These are phyloP conservation scores for Massarina eburnea DNA, from an alignment of 2,329 filamentous ascomycete genomes.

Conservation along the genomic window DNA sequence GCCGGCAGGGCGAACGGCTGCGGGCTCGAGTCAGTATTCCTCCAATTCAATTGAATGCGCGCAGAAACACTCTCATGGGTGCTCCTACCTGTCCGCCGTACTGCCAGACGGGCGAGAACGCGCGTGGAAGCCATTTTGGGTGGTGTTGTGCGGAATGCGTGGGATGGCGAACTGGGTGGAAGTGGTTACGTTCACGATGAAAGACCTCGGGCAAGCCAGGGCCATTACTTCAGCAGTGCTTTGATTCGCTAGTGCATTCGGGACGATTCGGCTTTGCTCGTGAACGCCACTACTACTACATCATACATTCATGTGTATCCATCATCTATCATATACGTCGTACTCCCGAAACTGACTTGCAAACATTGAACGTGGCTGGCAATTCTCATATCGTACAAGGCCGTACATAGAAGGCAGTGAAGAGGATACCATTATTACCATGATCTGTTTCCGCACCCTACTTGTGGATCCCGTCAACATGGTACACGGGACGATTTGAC, in stretches of 20 bases:
- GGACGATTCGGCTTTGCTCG: constrained; percentile 10
- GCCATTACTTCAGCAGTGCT: not conserved
- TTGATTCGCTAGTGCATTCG: not conserved
- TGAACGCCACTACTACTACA: not conserved
- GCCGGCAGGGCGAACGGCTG: constrained; percentile 39
- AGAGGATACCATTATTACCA: no score
- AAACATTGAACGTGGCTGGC: no score
- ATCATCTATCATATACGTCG: not conserved
- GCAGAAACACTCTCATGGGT: constrained; percentile 1
- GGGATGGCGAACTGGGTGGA: constrained; percentile 12
- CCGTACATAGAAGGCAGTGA: no score
- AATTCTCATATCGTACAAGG: no score
- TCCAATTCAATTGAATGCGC: constrained; percentile 26
- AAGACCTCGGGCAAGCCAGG: constrained; percentile 8
- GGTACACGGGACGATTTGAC: no score
- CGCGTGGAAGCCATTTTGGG: constrained; percentile 42
- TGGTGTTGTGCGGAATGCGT: constrained; percentile 22
- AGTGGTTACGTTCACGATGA: constrained; percentile 10
- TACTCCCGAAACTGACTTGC: no score
- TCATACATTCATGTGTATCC: not conserved
- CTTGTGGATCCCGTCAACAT: no score
- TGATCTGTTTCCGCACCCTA: no score
- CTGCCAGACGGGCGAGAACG: constrained; percentile 41
- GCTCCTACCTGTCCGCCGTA: constrained; percentile 39
- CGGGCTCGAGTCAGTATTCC: constrained; percentile 22